Base-by-base conservation (phyloP, 2,329 filamentous ascomycete species). In the Xylariaceae sp. region DNA sequence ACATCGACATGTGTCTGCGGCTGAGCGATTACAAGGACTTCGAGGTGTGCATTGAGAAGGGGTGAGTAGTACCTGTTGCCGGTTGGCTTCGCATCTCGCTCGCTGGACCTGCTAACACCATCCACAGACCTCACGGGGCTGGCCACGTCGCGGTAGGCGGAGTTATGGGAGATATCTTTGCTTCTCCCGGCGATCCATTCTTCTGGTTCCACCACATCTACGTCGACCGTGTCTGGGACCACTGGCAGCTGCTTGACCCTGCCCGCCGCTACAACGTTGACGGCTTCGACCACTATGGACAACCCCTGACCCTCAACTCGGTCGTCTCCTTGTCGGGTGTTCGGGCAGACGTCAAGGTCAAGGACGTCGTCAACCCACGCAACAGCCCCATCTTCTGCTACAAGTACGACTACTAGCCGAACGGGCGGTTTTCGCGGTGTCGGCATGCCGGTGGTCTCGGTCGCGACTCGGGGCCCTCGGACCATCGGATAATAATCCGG, bases 181-280 rank as follows among this genome's bases (percentile, higher is more conserved):
- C 58, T 19, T 60, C 58, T 5, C 58, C 58, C 9, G 36, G 47
- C 8, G 58, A 60, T 3, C 58, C 58, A 10, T 58, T 58, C 50
- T 60, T 60, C 47, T 60, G 53, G 53, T 60, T 60, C 42, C 58
- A 60, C 37, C 58, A 60, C 46, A 56, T 53, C 10, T 58, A 56
- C 13, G 53, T 60, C 15, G 58, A 60, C 36, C 58, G 58, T 18
- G 51, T 40, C 8, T 60, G 53, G 51, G 45, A 55, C 9, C 41
- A 58, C 12, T 60, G 58, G 58, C 52, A 60, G 15, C 8, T 56
- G 12, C 55, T 55, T 1, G 57, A 60, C 34, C 41, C 58, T 1
- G 49, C 42, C 19, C 55, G 53, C 48, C 55, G 57, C 30, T 58
- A 58, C 21, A 19, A 15, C 15, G 53, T 60, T 18, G 50, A 57